Percentiles rank a stretch among this genome's conserved stretches.
Evolutionary conservation across 1,284 basidiomycete genomes (phyloP).

Genomic region (Fomitopsis palustris): DNA sequence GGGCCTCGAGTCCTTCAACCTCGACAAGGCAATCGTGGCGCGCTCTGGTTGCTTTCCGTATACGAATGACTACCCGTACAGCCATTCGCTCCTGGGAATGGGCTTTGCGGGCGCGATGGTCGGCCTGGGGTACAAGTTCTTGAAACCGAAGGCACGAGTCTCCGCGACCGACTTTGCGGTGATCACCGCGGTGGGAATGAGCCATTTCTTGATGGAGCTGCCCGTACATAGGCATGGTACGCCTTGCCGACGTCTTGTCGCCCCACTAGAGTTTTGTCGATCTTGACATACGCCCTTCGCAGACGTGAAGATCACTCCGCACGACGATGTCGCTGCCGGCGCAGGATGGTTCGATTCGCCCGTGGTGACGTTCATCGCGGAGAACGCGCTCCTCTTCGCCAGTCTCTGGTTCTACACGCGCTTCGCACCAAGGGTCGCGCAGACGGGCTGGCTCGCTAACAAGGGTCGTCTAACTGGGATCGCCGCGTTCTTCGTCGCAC

Average conservation of each 20-base stretch:
- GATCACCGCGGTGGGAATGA: constrained; percentile 19
- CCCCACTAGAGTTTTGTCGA: no score
- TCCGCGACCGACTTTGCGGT: constrained; percentile 17
- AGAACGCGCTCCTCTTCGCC: constrained; percentile 23
- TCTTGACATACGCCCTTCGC: not conserved
- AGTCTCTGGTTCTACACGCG: constrained; percentile 25
- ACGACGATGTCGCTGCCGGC: constrained; percentile 18
- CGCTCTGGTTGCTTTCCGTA: constrained; percentile 31
- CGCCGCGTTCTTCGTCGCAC: constrained; percentile 22
- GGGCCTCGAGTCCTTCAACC: constrained; percentile 27
- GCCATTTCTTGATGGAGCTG: constrained; percentile 28
- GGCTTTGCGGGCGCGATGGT: constrained; percentile 16
- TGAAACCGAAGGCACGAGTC: constrained; percentile 15
- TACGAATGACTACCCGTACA: constrained; percentile 29
- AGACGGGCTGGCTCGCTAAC: constrained; percentile 20
- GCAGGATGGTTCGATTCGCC: constrained; percentile 26
- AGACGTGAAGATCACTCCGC: constrained; percentile 29
- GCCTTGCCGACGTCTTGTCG: not conserved
- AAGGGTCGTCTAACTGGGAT: constrained; percentile 18
- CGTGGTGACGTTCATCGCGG: constrained; percentile 23
- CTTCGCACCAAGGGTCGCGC: constrained; percentile 21
- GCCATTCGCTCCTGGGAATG: constrained; percentile 27
- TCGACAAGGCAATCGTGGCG: constrained; percentile 19
- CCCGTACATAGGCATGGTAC: constrained; percentile 25
- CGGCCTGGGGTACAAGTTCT: constrained; percentile 16